phyloP scores from a whole-genome alignment of 2,329 filamentous ascomycete species.

The Bipolaris gigantea region DNA sequence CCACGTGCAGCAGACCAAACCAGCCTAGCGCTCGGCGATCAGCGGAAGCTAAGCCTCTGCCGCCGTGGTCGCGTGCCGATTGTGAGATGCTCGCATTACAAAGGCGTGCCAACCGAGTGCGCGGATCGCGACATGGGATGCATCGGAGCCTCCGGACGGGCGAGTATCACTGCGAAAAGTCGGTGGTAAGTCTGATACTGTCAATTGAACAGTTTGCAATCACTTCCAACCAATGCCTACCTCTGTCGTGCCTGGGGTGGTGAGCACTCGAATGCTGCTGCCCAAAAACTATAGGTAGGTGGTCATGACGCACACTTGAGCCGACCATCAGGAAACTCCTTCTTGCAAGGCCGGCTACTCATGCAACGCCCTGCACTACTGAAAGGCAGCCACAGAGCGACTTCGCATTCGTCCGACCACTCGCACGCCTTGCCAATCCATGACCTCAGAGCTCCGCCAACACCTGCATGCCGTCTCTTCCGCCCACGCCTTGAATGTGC shows the following conservation, averaged over 20 bases:
- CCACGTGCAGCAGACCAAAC: neutral
- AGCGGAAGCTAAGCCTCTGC: conserved; percentile 10
- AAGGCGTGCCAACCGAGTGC: neutral
- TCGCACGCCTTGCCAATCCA: neutral
- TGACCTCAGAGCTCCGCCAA: conserved; percentile 1
- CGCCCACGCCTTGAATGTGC: conserved; percentile 11
- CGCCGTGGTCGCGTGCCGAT: neutral
- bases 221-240: no score
- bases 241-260: neutral
- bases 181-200: no score
- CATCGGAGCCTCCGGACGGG: neutral
- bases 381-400: neutral
- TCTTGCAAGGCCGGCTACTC: conserved; percentile 12
- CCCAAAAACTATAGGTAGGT: neutral
- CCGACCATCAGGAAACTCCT: conserved; percentile 2
- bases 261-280: neutral
- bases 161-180: neutral
- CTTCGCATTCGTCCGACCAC: conserved; percentile 8
- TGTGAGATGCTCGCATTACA: neutral
- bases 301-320: conserved; percentile 9
- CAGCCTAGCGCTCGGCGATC: conserved; percentile 1
- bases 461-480: conserved; percentile 9
- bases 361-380: neutral
- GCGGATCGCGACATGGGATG: neutral
- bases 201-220: no score